Evolutionary conservation across 495 filamentous ascomycete genomes (phyloP).

Genomic region (Talaromyces borbonicus): DNA sequence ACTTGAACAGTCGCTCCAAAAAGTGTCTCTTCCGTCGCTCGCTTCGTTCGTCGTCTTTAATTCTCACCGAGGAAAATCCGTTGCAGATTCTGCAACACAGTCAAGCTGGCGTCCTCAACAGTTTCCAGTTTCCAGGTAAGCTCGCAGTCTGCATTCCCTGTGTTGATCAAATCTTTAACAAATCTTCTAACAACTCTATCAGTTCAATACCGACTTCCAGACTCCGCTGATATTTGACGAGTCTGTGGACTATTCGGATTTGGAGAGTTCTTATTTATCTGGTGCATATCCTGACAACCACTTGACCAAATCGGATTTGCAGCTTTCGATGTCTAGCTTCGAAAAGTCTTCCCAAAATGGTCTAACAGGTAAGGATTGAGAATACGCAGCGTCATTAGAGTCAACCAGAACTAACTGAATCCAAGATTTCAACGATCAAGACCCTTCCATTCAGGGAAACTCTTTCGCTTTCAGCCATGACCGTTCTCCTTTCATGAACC

Average conservation of each 20-base stretch:
- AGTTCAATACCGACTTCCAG: conserved; percentile 40
- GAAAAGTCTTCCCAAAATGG: conserved; percentile 32
- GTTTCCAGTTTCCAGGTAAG: conserved; percentile 44
- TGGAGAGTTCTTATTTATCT: conserved; percentile 37
- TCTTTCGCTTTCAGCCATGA: conserved; percentile 30
- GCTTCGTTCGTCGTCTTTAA: conserved; percentile 41
- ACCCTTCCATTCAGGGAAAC: not conserved
- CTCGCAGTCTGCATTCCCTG: not conserved
- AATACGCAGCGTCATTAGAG: not conserved
- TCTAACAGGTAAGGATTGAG: conserved; percentile 28
- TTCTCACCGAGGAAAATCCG: conserved; percentile 19
- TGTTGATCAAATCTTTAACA: too few species aligned
- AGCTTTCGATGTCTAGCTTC: conserved; percentile 46
- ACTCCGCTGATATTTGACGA: conserved; percentile 46
- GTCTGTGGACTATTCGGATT: conserved; percentile 41
- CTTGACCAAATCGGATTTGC: conserved; percentile 43
- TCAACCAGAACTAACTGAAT: not conserved
- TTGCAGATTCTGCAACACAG: conserved; percentile 41
- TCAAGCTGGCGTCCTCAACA: conserved; percentile 47
- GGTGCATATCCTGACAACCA: conserved; percentile 40
- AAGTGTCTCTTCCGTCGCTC: conserved; percentile 42
- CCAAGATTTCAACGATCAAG: conserved; percentile 7
- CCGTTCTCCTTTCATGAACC: conserved; percentile 33
- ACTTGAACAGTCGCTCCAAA: conserved; percentile 26
- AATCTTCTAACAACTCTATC: not conserved